Base-by-base conservation (phyloP, 352 stramenopile species). In the Pilasporangium apinafurcum region DNA sequence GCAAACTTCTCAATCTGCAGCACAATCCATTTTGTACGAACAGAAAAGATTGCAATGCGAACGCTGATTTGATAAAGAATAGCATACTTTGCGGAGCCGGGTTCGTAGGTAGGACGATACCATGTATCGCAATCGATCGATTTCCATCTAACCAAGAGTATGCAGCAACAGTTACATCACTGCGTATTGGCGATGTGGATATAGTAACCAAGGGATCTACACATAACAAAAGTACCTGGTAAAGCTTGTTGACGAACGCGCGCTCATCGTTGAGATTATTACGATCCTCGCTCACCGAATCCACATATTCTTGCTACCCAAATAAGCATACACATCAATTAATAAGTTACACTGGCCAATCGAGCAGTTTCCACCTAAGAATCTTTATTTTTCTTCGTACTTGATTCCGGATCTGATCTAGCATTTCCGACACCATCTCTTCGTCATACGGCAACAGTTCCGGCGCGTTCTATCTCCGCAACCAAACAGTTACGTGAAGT, bases 121-220 rank as follows among this genome's bases (percentile, higher is more conserved):
- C 68, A 88, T 88, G 60, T 86, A 93, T 29, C 73, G 74, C 25
- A 93, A 63, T 13, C 81, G 78, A 32, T 93, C 81, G 56, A 93
- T 93, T 53, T 93, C 81, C 81, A 93, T 91, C 67, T 84, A 16
- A 39, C 30, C 20, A 24, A 13, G 10, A 3, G 31, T 28, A 36
- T 26, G n/a, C 4, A 18, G 28, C 37, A 37, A 3, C n/a, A 37
- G n/a, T 12, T 10, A 18, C n/a, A 27, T 6, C 4, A n/a, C 30
- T 0, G 27, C 18, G n/a, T 25, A 17, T 26, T 7, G 22, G 4
- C 5, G 4, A 7, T 9, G 18, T 27, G 2, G 14, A 39, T 21
- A 18, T 13, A 22, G 3, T 3, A 25, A 8, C 3, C 17, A 37
- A 20, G 8, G 20, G 18, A 2, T 16, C 2, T n/a, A n/a, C 18